Evolutionary conservation across 2,329 filamentous ascomycete genomes (phyloP).

Genomic region (Exophiala calicioides): DNA sequence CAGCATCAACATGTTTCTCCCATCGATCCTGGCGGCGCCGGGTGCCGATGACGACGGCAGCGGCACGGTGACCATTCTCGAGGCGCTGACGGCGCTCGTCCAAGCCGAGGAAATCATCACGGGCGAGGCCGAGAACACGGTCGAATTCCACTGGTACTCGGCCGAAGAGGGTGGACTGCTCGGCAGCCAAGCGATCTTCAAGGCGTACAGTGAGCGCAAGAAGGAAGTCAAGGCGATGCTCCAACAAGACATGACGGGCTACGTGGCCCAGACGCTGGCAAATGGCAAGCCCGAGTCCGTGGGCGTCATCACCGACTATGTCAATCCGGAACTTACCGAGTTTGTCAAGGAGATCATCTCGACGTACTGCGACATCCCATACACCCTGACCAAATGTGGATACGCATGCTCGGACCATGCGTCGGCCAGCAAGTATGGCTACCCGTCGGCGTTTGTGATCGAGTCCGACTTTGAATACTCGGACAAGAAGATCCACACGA

Average conservation of each 20-base stretch:
- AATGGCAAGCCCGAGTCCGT: constrained; percentile 81
- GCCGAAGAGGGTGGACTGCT: constrained; percentile 86
- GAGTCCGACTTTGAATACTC: constrained; percentile 61
- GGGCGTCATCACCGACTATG: constrained; percentile 89
- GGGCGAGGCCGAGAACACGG: constrained; percentile 76
- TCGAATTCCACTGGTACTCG: constrained; percentile 97
- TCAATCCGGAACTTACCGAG: constrained; percentile 75
- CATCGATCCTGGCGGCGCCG: constrained; percentile 78
- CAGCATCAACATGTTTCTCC: constrained; percentile 89
- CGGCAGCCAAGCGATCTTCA: constrained; percentile 87
- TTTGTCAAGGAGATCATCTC: constrained; percentile 91
- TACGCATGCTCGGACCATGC: constrained; percentile 78
- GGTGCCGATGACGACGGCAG: constrained; percentile 96
- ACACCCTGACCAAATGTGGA: constrained; percentile 82
- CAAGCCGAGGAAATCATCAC: constrained; percentile 67
- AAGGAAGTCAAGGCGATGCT: constrained; percentile 92
- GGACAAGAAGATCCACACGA: constrained; percentile 72
- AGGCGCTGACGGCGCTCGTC: constrained; percentile 81
- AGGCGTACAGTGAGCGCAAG: constrained; percentile 69
- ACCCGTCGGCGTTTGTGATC: constrained; percentile 65
- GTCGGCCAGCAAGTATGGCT: constrained; percentile 66
- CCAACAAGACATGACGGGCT: constrained; percentile 98
- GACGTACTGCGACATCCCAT: constrained; percentile 86
- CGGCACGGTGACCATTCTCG: constrained; percentile 90
- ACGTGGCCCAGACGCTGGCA: constrained; percentile 77